Base-by-base conservation (phyloP, 2,329 filamentous ascomycete genomes). In the Colletotrichum noveboracense region DNA sequence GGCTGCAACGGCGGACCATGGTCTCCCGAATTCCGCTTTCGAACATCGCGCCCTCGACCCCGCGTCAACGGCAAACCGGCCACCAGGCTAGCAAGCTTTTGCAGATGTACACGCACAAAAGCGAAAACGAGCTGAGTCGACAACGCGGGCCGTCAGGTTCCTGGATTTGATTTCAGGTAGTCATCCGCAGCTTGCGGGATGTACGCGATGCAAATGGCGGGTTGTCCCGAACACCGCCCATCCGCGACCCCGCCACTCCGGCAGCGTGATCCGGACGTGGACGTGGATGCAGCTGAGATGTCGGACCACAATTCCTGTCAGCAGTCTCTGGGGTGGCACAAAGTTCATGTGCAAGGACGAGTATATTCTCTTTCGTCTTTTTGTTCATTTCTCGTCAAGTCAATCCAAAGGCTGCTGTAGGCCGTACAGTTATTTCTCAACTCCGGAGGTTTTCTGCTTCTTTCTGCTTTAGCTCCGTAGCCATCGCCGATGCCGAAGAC, bases 1-100 rank as follows among this genome's bases (percentile, higher is more conserved):
- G 74, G 65, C 70, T 73, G 70, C n/a, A 60, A 66, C 58, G 70
- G 65, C 74, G 74, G 74, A 76, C n/a, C 64, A 28, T 74, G 12
- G 58, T 36, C 34, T 70, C 62, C 74, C 74, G 74, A 71, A 60
- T 48, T 26, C 74, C 74, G 58, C 70, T 58, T 76, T 76, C 34
- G 74, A 72, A 52, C 64, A 69, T 38, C 36, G 34, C 48, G 34
- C 36, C 58, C 26, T 55, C 56, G 28, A 60, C 70, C 70, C 70
- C 74, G 74, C 70, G 69, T 64, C 32, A 28, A 32, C 61, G 21
- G 30, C 66, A 32, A 28, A 32, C 30, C 60, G 32, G 61, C 36
- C 32, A 8, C n/a, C 18, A 18, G n/a, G 16, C n/a, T 34, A 21
- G 56, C 56, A 28, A 10, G 26, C 30, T n/a, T 14, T 34, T 14